phyloP scores from a whole-genome alignment of 108 stramenopile species.

The Nitzschia palea region DNA sequence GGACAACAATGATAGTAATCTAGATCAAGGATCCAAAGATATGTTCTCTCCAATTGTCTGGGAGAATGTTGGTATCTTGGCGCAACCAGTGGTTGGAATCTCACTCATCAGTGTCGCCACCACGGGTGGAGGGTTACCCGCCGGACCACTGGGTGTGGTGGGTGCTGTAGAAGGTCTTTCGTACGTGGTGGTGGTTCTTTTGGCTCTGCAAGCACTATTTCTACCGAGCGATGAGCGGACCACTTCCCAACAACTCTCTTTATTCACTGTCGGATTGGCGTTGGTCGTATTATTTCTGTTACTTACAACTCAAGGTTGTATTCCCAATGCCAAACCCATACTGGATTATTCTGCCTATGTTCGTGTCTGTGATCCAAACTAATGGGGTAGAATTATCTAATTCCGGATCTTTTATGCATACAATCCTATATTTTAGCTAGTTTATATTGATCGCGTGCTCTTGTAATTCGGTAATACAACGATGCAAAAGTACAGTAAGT shows the following conservation, averaged over 20 bases:
- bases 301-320: conserved; percentile 34
- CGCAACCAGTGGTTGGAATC: conserved; percentile 43
- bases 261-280: conserved; percentile 17
- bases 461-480: no score
- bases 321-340: conserved; percentile 53
- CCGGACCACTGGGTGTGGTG: conserved; percentile 47
- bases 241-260: conserved; percentile 12
- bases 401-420: no score
- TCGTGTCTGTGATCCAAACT: conserved; percentile 18
- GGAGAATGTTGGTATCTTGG: conserved; percentile 7
- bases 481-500: no score
- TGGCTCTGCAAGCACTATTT: conserved; percentile 12
- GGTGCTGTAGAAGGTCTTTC: conserved; percentile 52
- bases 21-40: background rate
- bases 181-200: conserved; percentile 42
- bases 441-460: no score
- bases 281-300: conserved; percentile 23
- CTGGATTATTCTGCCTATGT: conserved; percentile 46
- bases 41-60: no score
- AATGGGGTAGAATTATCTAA: no score
- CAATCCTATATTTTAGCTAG: no score
- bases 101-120: conserved; percentile 43
- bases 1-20: no score
- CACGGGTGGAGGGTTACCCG: conserved; percentile 53
- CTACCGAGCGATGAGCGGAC: background rate